These are phyloP conservation scores for Cinnamomum chago DNA, from an alignment of 164 flowering plant species.

Conservation along the genomic window DNA sequence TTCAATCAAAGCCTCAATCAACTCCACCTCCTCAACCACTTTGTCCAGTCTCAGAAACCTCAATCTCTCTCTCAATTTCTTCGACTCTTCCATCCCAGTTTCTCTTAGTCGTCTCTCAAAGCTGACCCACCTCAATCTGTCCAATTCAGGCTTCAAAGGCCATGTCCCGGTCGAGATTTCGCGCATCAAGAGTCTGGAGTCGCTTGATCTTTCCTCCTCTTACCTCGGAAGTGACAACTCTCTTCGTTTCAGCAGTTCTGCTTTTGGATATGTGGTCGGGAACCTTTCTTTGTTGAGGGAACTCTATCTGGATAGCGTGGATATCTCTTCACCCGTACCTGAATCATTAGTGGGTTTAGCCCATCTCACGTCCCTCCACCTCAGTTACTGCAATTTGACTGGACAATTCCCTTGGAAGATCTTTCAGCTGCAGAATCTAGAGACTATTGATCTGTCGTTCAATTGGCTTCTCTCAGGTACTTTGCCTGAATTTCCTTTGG, in stretches of 20 bases:
- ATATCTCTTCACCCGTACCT: slow-evolving; percentile 32
- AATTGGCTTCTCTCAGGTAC: slow-evolving; percentile 25
- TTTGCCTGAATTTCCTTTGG: slow-evolving; percentile 29
- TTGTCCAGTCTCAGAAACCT: neutral
- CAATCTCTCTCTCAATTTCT: neutral
- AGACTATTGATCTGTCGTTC: slow-evolving; percentile 13
- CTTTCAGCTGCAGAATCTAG: slow-evolving; percentile 22
- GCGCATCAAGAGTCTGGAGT: slow-evolving; percentile 13
- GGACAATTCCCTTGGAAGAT: slow-evolving; percentile 21
- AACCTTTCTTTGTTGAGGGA: slow-evolving; percentile 23
- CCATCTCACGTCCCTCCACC: neutral
- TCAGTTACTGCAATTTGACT: slow-evolving; percentile 22
- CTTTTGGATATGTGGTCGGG: slow-evolving; percentile 16
- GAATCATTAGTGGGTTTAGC: slow-evolving; percentile 5
- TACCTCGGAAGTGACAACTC: neutral
- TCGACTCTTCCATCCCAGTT: neutral
- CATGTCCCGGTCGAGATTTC: neutral
- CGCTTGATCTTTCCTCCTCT: slow-evolving; percentile 25
- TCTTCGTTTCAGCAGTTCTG: slow-evolving; percentile 21
- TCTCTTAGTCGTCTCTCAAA: neutral
- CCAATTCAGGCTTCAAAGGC: neutral
- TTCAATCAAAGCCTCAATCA: neutral
- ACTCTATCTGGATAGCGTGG: slow-evolving; percentile 32
- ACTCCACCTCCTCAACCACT: neutral
- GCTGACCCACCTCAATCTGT: slow-evolving; percentile 2